These are phyloP conservation scores for Erysimum pusillum DNA, from an alignment of 441 rosid genomes.

Conservation along the genomic window DNA sequence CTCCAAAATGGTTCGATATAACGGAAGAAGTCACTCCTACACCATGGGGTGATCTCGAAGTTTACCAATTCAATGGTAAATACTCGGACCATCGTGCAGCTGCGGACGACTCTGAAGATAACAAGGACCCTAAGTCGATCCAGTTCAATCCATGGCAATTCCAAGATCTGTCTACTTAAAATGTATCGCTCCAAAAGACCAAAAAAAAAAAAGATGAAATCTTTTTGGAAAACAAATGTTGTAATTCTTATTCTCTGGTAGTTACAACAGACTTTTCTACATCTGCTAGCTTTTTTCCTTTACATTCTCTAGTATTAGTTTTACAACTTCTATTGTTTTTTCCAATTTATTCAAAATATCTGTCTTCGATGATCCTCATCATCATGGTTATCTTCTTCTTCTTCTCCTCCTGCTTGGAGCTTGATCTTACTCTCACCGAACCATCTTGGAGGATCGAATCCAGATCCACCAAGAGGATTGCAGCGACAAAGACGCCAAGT, in stretches of 20 bases:
- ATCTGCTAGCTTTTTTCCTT: constrained; percentile 19
- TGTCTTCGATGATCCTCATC: constrained; percentile 26
- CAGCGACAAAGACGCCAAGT: constrained; percentile 92
- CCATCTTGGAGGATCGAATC: constrained; percentile 94
- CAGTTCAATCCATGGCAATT: constrained; percentile 85
- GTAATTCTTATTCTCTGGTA: constrained; percentile 37
- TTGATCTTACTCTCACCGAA: constrained; percentile 66
- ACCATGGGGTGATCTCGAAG: constrained; percentile 98
- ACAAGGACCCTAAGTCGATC: constrained; percentile 51
- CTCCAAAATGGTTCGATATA: constrained; percentile 87
- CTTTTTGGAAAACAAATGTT: constrained; percentile 41
- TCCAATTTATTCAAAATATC: constrained; percentile 10
- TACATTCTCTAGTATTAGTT: constrained; percentile 35
- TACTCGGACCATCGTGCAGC: constrained; percentile 71
- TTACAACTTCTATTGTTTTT: constrained; percentile 25
- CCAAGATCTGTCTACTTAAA: constrained; percentile 58
- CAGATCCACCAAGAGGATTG: constrained; percentile 93
- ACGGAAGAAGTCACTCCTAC: constrained; percentile 81
- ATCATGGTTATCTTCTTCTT: constrained; percentile 34
- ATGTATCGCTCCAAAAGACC: constrained; percentile 33
- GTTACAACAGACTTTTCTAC: constrained; percentile 17
- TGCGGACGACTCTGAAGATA: constrained; percentile 61
- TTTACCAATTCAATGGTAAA: constrained; percentile 85
- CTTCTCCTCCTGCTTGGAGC: constrained; percentile 14
- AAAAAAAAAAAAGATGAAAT: constrained; percentile 10